A percentile compares a stretch with the other conserved stretches of the same genome.
Conservation (phyloP, 805 yeast species). For the Clavispora carvajalis region DNA sequence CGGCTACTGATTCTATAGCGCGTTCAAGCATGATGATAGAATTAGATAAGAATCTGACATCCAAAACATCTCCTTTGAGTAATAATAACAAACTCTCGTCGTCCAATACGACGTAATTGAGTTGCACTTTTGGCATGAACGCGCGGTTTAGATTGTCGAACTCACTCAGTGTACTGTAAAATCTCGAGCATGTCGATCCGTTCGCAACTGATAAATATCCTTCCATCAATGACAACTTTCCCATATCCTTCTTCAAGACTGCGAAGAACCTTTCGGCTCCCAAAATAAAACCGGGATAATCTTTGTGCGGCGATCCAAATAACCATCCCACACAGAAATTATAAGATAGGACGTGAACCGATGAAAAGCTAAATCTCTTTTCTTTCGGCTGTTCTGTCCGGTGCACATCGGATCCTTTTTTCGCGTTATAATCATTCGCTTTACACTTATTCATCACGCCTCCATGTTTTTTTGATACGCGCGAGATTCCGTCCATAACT, state of each 20-base stretch:
- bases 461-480: background rate
- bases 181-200: slow-evolving; percentile 47
- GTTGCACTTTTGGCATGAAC: slow-evolving; percentile 63
- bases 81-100: slow-evolving; percentile 39
- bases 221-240: slow-evolving; percentile 62
- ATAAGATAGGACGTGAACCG: slow-evolving; percentile 56
- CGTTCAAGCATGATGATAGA: slow-evolving; percentile 53
- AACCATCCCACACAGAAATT: slow-evolving; percentile 77
- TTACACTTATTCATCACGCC: background rate
- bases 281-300: slow-evolving; percentile 64
- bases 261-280: slow-evolving; percentile 76
- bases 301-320: slow-evolving; percentile 43
- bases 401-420: no score
- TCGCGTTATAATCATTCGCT: no score
- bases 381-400: background rate
- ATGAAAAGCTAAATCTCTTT: slow-evolving; percentile 26
- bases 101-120: slow-evolving; percentile 39
- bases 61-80: slow-evolving; percentile 64
- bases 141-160: slow-evolving; percentile 52
- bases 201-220: slow-evolving; percentile 70
- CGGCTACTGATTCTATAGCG: slow-evolving; percentile 41
- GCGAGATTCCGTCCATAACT: slow-evolving; percentile 19
- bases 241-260: slow-evolving; percentile 53
- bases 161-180: slow-evolving; percentile 45
- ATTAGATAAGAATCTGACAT: slow-evolving; percentile 57